Base-by-base conservation (phyloP, 352 stramenopile genomes). In the Globisporangium middletonii region DNA sequence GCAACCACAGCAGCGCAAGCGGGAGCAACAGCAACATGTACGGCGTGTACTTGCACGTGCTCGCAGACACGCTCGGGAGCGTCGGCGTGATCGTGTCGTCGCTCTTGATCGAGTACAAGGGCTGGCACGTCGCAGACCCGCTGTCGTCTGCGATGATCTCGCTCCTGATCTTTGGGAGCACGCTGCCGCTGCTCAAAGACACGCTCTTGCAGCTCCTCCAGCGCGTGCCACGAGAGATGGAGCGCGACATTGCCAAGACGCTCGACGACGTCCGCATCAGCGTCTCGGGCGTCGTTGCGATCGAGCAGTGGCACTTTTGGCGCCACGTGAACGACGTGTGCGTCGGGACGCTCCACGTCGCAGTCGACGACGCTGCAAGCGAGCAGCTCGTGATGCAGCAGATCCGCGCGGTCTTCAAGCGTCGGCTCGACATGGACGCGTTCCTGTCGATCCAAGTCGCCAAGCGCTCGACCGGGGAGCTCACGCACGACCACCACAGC, bases 81-180 rank as follows among this genome's bases (percentile, higher is more conserved):
- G 73, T 96, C 12, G 88, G 86, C 13, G 89, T 96, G 26, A 96
- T 97, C 62, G 65, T 94, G 35, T 95, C 83, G 49, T 95, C 87
- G 11, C 55, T 94, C 12, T 64, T 96, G 54, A 93, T 96, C 49
- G 67, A 96, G 48, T 80, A 79, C 63, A 92, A 88, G 55, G 77
- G 74, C 26, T 92, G 85, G 86, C 75, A 91, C 50, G 71, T 91
- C n/a, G 82, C 84, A 8, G 86, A 96, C 56, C 88, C 86, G 43
- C 55, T 85, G 9, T 94, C 81, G 49, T 94, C 84, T 15, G 75
- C 80, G n/a, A 64, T 94, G 41, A 94, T 96, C 51, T 83, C 84
- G 26, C 51, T 96, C 52, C 61, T 96, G 37, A 93, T 96, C 62
- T 70, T 95, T 50, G 80, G 75, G n/a, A 92, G 80, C 42, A 94